Evolutionary conservation across 345 rosid species (phyloP).

Genomic region (Euphorbia tirucalli): DNA sequence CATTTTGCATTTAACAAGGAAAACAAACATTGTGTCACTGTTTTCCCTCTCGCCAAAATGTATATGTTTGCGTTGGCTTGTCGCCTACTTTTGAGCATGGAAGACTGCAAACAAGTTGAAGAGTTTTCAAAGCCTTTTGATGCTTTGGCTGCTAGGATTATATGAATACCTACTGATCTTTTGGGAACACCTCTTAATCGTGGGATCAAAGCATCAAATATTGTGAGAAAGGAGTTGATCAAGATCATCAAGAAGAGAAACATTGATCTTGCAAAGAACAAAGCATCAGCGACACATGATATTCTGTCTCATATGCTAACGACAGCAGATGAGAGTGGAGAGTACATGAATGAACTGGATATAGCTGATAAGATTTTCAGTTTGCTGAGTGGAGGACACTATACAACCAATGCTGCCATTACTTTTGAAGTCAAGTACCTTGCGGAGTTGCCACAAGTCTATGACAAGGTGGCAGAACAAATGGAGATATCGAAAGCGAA

Average conservation of each 20-base stretch:
- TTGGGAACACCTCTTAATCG: slow-evolving; percentile 13
- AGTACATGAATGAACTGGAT: slow-evolving; percentile 5
- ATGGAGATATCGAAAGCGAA: slow-evolving; percentile 7
- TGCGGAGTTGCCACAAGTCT: not conserved
- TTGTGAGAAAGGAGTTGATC: slow-evolving; percentile 6
- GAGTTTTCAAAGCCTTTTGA: not conserved
- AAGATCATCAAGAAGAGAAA: slow-evolving; percentile 14
- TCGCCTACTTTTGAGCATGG: slow-evolving; percentile 30
- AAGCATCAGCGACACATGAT: not conserved
- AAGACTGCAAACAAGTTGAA: not conserved
- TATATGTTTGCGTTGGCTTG: slow-evolving; percentile 43
- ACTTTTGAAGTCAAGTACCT: slow-evolving; percentile 6
- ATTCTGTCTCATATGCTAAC: slow-evolving; percentile 7
- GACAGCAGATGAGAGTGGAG: not conserved
- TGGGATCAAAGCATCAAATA: slow-evolving; percentile 14
- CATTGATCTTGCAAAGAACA: slow-evolving; percentile 1
- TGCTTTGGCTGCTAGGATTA: slow-evolving; percentile 4
- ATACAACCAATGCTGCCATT: not conserved
- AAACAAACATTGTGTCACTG: slow-evolving; percentile 22
- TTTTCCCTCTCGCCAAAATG: slow-evolving; percentile 31
- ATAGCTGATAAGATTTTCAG: slow-evolving; percentile 5
- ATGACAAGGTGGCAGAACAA: slow-evolving; percentile 10
- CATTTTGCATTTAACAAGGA: slow-evolving; percentile 37
- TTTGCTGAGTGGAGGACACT: slow-evolving; percentile 4
- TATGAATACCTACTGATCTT: slow-evolving; percentile 9